phyloP scores from a whole-genome alignment of 1,284 basidiomycete species.

The Leccinum subrobustum region DNA sequence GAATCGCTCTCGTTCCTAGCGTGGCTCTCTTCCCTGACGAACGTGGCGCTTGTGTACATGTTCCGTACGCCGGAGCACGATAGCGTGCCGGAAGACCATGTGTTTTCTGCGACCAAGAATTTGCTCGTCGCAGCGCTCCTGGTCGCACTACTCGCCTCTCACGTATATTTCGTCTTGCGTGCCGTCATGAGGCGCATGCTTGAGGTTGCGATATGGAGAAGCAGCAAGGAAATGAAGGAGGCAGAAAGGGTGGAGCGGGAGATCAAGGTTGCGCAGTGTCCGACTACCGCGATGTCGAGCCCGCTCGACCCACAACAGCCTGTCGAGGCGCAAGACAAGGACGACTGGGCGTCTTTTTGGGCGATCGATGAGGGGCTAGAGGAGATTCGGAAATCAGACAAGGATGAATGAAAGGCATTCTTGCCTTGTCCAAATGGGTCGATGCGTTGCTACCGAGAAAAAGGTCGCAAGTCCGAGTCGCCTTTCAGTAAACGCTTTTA shows the following conservation, averaged over 20 bases:
- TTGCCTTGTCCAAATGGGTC: not conserved
- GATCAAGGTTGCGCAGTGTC: constrained; percentile 50
- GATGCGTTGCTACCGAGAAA: not conserved
- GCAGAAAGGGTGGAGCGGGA: constrained; percentile 55
- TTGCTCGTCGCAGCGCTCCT: constrained; percentile 68
- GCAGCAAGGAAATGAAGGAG: constrained; percentile 61
- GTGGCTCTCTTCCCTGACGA: constrained; percentile 85
- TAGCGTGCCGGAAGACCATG: constrained; percentile 15
- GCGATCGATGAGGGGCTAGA: constrained; percentile 26
- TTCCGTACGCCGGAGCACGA: constrained; percentile 49
- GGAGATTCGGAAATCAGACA: constrained; percentile 26
- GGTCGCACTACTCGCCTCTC: constrained; percentile 75
- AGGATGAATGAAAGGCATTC: constrained; percentile 18
- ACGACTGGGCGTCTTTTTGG: constrained; percentile 28
- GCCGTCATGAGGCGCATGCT: constrained; percentile 65
- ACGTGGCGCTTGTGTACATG: constrained; percentile 83
- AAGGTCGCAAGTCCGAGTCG: not conserved
- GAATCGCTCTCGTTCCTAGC: constrained; percentile 84
- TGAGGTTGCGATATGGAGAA: constrained; percentile 75
- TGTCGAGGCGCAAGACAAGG: constrained; percentile 1
- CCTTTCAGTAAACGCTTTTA: not conserved
- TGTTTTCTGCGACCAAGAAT: constrained; percentile 44
- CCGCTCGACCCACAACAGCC: constrained; percentile 1
- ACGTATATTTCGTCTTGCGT: constrained; percentile 74
- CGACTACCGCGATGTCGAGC: constrained; percentile 6